phyloP scores from a whole-genome alignment of 441 rosid species.

The Theobroma grandiflorum region DNA sequence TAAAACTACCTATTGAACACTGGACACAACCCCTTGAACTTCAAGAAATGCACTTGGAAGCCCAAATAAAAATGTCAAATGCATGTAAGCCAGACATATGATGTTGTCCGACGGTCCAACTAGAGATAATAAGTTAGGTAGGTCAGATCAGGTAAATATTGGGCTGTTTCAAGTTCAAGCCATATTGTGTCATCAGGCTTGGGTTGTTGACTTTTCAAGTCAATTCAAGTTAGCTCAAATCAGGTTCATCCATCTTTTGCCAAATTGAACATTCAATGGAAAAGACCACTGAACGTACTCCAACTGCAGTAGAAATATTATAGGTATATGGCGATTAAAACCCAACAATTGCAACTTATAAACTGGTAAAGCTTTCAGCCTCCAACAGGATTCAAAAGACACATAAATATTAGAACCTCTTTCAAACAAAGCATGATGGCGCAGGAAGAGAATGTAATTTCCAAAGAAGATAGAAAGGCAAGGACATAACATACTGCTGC shows the following conservation, averaged over 20 bases:
- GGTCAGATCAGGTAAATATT: background rate
- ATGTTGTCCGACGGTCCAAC: background rate
- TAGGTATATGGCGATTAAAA: background rate
- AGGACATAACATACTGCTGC: slow-evolving; percentile 57
- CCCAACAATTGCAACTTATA: background rate
- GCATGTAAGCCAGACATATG: background rate
- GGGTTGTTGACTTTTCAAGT: background rate
- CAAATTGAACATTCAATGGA: slow-evolving; percentile 3
- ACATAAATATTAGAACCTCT: background rate
- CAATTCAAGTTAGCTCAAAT: slow-evolving; percentile 11
- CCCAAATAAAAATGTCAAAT: background rate
- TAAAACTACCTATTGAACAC: background rate
- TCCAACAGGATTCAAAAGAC: slow-evolving; percentile 17
- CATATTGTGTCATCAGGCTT: background rate
- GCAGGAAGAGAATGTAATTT: slow-evolving; percentile 8
- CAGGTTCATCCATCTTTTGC: slow-evolving; percentile 6
- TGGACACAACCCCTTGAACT: background rate
- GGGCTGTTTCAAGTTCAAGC: slow-evolving; percentile 10
- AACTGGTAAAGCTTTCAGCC: slow-evolving; percentile 7
- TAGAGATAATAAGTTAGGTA: background rate
- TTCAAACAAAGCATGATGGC: slow-evolving; percentile 13
- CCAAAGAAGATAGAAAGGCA: slow-evolving; percentile 16
- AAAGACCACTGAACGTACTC: background rate
- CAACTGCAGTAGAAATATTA: background rate
- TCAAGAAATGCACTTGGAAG: slow-evolving; percentile 15